phyloP scores from a whole-genome alignment of 2,329 filamentous ascomycete genomes.

The Colletotrichum sp. region DNA sequence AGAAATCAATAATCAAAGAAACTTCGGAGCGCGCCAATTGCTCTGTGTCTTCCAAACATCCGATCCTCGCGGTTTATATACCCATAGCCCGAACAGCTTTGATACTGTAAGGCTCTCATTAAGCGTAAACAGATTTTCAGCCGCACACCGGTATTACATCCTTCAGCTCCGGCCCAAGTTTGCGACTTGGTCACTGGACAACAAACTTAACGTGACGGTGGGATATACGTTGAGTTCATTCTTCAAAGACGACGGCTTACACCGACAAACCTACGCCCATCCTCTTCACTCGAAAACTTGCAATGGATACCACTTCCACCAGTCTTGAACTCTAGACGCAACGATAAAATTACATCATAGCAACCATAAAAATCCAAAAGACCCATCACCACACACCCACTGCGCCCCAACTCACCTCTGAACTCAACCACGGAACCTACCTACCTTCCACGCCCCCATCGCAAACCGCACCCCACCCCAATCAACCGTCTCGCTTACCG shows the following conservation, averaged over 20 bases:
- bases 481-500: background rate
- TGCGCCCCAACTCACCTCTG: background rate
- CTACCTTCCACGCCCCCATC: background rate
- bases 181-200: background rate
- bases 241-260: background rate
- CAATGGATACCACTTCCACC: no score
- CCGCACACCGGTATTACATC: no score
- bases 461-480: background rate
- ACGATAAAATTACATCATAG: background rate
- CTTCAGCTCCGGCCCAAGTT: no score
- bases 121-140: background rate
- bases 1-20: background rate
- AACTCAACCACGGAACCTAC: background rate
- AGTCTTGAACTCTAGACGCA: background rate
- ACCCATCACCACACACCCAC: background rate
- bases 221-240: background rate
- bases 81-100: background rate
- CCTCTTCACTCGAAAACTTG: no score
- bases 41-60: background rate
- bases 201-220: rapidly evolving
- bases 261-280: background rate
- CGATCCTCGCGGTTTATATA: background rate
- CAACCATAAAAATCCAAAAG: background rate
- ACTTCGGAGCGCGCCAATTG: no score
- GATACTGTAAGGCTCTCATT: background rate